These are phyloP conservation scores for Phytophthora niederhauseri DNA, from an alignment of 352 stramenopile genomes.

Conservation along the genomic window DNA sequence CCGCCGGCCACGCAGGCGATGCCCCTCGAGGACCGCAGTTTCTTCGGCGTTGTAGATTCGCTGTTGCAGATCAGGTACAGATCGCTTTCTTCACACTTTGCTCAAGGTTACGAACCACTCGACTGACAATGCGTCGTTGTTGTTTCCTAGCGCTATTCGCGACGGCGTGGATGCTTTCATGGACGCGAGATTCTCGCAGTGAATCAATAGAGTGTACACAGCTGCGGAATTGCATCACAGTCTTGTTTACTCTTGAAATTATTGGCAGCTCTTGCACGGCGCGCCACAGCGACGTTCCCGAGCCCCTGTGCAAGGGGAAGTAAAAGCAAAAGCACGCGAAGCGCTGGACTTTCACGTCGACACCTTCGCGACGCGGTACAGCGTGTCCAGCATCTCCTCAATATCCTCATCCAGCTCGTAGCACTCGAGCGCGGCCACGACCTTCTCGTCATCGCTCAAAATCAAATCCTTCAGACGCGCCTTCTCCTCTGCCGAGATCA, in stretches of 20 bases:
- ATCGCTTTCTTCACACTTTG: background rate
- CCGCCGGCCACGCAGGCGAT: slow-evolving; percentile 69
- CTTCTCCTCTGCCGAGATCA: slow-evolving; percentile 82
- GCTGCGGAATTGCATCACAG: background rate
- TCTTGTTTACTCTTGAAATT: background rate
- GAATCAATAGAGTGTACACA: slow-evolving; percentile 11
- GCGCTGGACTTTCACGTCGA: slow-evolving; percentile 24
- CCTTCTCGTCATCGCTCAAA: slow-evolving; percentile 76
- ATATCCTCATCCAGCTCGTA: slow-evolving; percentile 87
- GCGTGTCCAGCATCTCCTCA: slow-evolving; percentile 84
- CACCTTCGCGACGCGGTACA: slow-evolving; percentile 80
- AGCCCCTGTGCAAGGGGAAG: background rate
- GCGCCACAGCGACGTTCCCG: slow-evolving; percentile 1
- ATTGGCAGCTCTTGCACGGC: background rate
- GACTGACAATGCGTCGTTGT: background rate
- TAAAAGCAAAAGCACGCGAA: slow-evolving; percentile 16
- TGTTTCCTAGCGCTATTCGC: slow-evolving; percentile 49
- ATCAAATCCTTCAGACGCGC: slow-evolving; percentile 85
- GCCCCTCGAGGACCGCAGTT: slow-evolving; percentile 67
- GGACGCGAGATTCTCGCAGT: slow-evolving; percentile 38
- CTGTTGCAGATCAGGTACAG: slow-evolving; percentile 72
- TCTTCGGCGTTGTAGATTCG: slow-evolving; percentile 79
- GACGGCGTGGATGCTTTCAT: slow-evolving; percentile 74
- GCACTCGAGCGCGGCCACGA: slow-evolving; percentile 77
- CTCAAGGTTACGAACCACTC: background rate